Conservation (phyloP, 2,329 filamentous ascomycete species). For the Botrytis porri region DNA sequence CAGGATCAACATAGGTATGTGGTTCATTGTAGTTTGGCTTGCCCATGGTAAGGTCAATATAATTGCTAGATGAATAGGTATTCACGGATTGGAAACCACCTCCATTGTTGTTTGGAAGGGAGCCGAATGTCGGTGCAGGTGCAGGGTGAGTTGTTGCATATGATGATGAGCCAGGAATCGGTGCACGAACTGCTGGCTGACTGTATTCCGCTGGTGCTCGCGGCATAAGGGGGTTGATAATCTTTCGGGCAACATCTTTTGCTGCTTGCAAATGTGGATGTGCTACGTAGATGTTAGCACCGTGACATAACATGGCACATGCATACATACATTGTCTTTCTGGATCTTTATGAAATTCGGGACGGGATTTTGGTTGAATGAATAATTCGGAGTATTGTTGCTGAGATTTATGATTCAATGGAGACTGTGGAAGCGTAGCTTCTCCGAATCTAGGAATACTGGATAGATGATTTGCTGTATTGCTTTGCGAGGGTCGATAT, state of each 20-base stretch:
- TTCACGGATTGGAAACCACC: slow-evolving; percentile 36
- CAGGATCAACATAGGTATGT: slow-evolving; percentile 51
- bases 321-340: slow-evolving; percentile 28
- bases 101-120: slow-evolving; percentile 33
- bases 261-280: slow-evolving; percentile 35
- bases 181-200: slow-evolving; percentile 29
- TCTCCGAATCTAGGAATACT: slow-evolving; percentile 36
- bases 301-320: not conserved
- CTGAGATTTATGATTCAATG: slow-evolving; percentile 29
- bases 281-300: slow-evolving; percentile 20
- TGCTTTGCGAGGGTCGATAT: slow-evolving; percentile 13
- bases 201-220: slow-evolving; percentile 31
- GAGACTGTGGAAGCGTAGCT: slow-evolving; percentile 36
- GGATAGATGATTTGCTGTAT: slow-evolving; percentile 21
- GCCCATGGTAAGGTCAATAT: slow-evolving; percentile 36
- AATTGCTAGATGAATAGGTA: slow-evolving; percentile 28
- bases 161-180: slow-evolving; percentile 24
- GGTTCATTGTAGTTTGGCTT: slow-evolving; percentile 30
- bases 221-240: slow-evolving; percentile 32
- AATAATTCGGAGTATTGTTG: slow-evolving; percentile 34
- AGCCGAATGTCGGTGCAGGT: slow-evolving; percentile 33
- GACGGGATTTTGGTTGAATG: slow-evolving; percentile 36
- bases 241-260: slow-evolving; percentile 32
- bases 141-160: slow-evolving; percentile 36
- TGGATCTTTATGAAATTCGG: slow-evolving; percentile 35